Conservation (phyloP, 352 stramenopile species). For the Phytophthora parvispora region DNA sequence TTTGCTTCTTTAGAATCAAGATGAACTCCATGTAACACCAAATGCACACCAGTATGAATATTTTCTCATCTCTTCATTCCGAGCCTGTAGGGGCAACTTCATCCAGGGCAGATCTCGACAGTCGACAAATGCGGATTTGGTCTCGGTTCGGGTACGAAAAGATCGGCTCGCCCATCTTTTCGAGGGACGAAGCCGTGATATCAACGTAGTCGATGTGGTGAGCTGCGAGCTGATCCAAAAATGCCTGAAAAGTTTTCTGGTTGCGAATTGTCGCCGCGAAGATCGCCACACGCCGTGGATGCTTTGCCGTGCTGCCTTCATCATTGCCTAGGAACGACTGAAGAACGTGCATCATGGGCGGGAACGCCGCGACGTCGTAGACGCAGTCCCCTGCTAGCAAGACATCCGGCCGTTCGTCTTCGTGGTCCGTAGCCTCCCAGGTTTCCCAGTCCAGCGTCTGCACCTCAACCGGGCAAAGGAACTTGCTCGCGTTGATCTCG, state of each 20-base stretch:
- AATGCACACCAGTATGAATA: neutral
- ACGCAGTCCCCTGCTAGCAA: slow-evolving; percentile 82
- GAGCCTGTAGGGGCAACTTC: too few relatives aligned
- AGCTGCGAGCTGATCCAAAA: slow-evolving; percentile 66
- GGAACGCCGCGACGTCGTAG: slow-evolving; percentile 78
- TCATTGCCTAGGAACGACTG: slow-evolving; percentile 57
- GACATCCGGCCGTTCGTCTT: slow-evolving; percentile 50
- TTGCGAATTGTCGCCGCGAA: slow-evolving; percentile 86
- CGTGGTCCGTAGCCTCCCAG: slow-evolving; percentile 52
- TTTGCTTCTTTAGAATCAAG: slow-evolving; percentile 48
- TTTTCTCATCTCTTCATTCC: slow-evolving; percentile 9
- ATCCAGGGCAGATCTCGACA: slow-evolving; percentile 38
- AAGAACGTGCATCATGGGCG: slow-evolving; percentile 64
- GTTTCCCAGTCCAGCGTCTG: slow-evolving; percentile 79
- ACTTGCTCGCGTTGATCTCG: slow-evolving; percentile 69
- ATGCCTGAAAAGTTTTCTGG: slow-evolving; percentile 77
- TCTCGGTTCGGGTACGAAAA: slow-evolving; percentile 74
- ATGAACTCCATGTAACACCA: slow-evolving; percentile 49
- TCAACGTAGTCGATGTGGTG: slow-evolving; percentile 73
- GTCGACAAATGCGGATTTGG: slow-evolving; percentile 75
- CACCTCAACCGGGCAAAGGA: slow-evolving; percentile 62
- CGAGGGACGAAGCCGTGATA: slow-evolving; percentile 56
- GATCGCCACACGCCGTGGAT: slow-evolving; percentile 54
- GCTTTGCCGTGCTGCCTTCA: neutral
- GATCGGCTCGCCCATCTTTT: slow-evolving; percentile 50